These are phyloP conservation scores for Akanthomyces uredinophilus DNA, from an alignment of 2,329 filamentous ascomycete species.

Conservation along the genomic window DNA sequence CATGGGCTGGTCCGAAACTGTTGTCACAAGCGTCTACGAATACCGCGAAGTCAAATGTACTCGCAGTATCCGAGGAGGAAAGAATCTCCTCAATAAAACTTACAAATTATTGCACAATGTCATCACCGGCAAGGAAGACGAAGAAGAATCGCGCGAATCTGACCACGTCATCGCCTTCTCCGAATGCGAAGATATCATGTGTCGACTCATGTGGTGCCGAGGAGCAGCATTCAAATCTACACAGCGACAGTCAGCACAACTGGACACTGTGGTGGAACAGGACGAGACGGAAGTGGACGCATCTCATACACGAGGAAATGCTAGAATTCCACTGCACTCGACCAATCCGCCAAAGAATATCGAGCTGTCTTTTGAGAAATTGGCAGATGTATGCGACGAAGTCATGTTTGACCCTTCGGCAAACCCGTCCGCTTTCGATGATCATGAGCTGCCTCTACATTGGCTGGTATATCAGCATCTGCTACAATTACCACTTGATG, in stretches of 20 bases:
- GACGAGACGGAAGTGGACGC: conserved; percentile 43
- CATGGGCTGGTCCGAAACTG: conserved; percentile 87
- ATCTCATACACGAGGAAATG: conserved; percentile 18
- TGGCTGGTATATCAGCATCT: conserved; percentile 71
- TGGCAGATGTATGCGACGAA: conserved; percentile 71
- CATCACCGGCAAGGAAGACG: conserved; percentile 26
- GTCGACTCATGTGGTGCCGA: conserved; percentile 72
- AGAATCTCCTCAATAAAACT: conserved; percentile 63
- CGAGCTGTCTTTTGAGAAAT: conserved; percentile 60
- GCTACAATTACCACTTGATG: conserved; percentile 71
- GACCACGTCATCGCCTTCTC: conserved; percentile 57
- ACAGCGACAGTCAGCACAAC: conserved; percentile 34
- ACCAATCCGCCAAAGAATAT: conserved; percentile 49
- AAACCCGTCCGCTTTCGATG: conserved; percentile 62
- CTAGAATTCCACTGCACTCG: conserved; percentile 42
- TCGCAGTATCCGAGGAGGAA: conserved; percentile 70
- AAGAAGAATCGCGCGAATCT: conserved; percentile 23
- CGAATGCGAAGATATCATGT: conserved; percentile 74
- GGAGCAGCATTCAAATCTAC: conserved; percentile 27
- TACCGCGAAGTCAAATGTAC: conserved; percentile 72
- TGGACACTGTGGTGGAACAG: conserved; percentile 51
- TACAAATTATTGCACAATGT: conserved; percentile 52
- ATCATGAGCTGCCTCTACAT: conserved; percentile 78
- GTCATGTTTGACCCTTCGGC: conserved; percentile 62
- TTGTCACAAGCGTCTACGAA: conserved; percentile 82